Conservation (phyloP, 345 rosid genomes). For the Leavenworthia alabamica region DNA sequence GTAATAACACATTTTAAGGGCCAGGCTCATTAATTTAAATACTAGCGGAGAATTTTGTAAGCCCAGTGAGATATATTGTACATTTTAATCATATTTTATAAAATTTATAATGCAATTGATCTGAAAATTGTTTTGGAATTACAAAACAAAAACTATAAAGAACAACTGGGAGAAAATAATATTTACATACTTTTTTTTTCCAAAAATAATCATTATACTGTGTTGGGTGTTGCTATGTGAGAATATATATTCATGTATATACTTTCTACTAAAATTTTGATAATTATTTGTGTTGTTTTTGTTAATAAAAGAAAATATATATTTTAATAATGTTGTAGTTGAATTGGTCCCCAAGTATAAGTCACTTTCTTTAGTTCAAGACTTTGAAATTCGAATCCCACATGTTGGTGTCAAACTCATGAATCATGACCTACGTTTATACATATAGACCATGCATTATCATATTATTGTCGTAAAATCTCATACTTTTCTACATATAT, state of each 20-base stretch:
- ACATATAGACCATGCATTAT: slow-evolving; percentile 9
- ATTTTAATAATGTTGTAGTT: slow-evolving; percentile 1
- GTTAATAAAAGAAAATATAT: too few species aligned
- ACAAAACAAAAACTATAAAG: background rate
- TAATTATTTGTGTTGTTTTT: background rate
- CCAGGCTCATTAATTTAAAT: background rate
- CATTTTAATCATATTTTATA: background rate
- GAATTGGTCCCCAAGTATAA: slow-evolving; percentile 12
- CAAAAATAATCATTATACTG: background rate
- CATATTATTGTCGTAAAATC: slow-evolving; percentile 1
- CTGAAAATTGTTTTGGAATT: background rate
- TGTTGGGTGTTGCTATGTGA: background rate
- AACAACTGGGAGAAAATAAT: background rate
- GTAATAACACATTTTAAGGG: background rate
- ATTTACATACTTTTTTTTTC: background rate
- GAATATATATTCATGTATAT: background rate
- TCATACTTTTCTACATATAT: background rate
- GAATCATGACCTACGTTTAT: slow-evolving; percentile 3
- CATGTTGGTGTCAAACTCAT: slow-evolving; percentile 17
- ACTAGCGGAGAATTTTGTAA: background rate
- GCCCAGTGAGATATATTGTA: background rate
- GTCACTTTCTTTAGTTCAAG: slow-evolving; percentile 14
- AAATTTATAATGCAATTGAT: background rate
- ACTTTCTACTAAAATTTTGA: background rate
- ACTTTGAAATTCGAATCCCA: slow-evolving; percentile 20